Evolutionary conservation across 495 filamentous ascomycete genomes (phyloP).

Genomic region (Hypoxylon fragiforme): DNA sequence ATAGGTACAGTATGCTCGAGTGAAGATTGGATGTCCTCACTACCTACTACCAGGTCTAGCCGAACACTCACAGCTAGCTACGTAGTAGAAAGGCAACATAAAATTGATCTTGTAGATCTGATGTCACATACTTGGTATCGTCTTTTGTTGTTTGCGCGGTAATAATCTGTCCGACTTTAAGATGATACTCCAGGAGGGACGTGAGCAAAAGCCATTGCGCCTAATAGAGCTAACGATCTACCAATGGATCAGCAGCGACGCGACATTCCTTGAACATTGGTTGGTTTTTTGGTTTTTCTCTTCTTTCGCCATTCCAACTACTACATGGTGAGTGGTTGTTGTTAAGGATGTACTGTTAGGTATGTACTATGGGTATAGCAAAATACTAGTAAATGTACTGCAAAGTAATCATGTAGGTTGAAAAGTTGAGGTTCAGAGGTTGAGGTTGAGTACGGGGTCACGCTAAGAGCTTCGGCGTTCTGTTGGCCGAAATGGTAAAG

Average conservation of each 20-base stretch:
- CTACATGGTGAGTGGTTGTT: too few species aligned
- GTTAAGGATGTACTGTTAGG: too few species aligned
- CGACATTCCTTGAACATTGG: neutral
- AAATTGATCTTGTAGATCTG: conserved; percentile 7
- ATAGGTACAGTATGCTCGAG: neutral
- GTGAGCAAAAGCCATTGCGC: conserved; percentile 11
- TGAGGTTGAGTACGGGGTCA: conserved; percentile 15
- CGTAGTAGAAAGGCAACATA: neutral
- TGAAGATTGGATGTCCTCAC: too few species aligned
- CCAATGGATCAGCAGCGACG: conserved; percentile 8
- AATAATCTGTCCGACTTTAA: conserved; percentile 13
- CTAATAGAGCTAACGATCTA: conserved; percentile 19
- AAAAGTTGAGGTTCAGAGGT: too few species aligned
- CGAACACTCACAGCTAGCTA: neutral
- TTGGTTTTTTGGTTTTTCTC: too few species aligned
- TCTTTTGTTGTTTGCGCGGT: neutral
- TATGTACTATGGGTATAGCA: too few species aligned
- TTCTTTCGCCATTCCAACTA: too few species aligned
- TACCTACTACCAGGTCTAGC: too few species aligned
- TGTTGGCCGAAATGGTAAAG: conserved; percentile 24
- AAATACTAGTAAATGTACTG: too few species aligned
- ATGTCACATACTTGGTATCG: conserved; percentile 15
- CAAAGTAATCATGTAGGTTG: too few species aligned
- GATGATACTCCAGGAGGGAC: conserved; percentile 14
- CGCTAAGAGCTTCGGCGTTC: conserved; percentile 25